Evolutionary conservation across 768 basidiomycete genomes (phyloP), one percentile per base, ranked within the genome.

Genomic region (Leccinum olivaceopallidum): DNA sequence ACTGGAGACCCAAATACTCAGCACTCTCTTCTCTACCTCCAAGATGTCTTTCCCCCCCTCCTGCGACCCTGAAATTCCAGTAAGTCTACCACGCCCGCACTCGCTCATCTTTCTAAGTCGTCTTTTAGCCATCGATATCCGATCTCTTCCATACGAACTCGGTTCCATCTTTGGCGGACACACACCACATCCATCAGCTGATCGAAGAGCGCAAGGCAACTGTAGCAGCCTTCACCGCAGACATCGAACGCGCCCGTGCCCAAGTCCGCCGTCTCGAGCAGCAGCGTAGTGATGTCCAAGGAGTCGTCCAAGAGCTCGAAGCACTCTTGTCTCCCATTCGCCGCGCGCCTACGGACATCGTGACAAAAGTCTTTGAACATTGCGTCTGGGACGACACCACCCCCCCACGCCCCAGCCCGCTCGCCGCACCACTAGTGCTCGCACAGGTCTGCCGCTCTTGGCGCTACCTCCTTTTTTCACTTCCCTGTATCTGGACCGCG

Each of bases 301-400:
- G 3, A n/a, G 42, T 73, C 59, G 60, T 71, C 14, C 62, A 60
- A 1, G 65, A 73, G 52, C 66, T 73, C 51, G 61, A 71, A 28
- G 71, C 73, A 0, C 67, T 73, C 24, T 12, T 65, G 14, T 71
- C 71, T 10, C 73, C 71, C 56, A 57, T 71, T 6, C 73, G 73
- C 34, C 73, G 72, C 56, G 64, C 75, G 62, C 72, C 72, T 53
- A 71, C 63, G 12, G 72, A 73, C 58, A 63, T 75, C 61, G 72
- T 73, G 60, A 58, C 60, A 16, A 70, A 57, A 8, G 16, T 73
- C 30, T 73, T 73, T 47, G 69, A 71, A 36, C 63, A 64, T 26
- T 75, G 62, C 28, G 28, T 66, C 7, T 58, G 10, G 8, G 69
- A 66, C 28, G 53, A 65, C 10, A 14, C 13, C 13, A 51, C 44